Percentiles rank a stretch among this genome's conserved stretches.
These are phyloP conservation scores for Hypocrella siamensis DNA, from an alignment of 2,329 filamentous ascomycete genomes.

Conservation along the genomic window DNA sequence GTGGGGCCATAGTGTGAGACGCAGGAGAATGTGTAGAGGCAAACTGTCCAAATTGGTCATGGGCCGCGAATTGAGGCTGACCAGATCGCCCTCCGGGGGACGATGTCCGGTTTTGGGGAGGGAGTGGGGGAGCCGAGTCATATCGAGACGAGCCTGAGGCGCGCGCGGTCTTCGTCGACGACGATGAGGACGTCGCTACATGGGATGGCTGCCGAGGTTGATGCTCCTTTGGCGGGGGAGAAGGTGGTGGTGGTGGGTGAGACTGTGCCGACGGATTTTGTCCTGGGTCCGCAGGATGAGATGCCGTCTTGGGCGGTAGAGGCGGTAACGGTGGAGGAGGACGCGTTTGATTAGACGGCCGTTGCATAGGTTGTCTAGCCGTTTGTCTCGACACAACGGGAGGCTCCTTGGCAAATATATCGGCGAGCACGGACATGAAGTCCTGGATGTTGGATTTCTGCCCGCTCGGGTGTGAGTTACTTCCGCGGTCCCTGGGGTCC, in stretches of 20 bases:
- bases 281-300: slow-evolving; percentile 20
- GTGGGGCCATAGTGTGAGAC: neutral
- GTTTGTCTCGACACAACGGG: slow-evolving; percentile 66
- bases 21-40: neutral
- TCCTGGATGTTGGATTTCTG: slow-evolving; percentile 74
- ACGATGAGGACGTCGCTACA: slow-evolving; percentile 11
- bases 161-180: slow-evolving; percentile 6
- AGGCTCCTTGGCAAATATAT: slow-evolving; percentile 88
- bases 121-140: slow-evolving; percentile 30
- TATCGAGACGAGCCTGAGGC: slow-evolving; percentile 22
- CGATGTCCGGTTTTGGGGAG: slow-evolving; percentile 14
- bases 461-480: too few species aligned
- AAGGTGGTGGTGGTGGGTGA: slow-evolving; percentile 42
- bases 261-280: slow-evolving; percentile 17
- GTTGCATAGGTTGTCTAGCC: slow-evolving; percentile 20
- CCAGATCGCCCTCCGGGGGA: neutral
- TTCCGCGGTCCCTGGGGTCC: too few species aligned
- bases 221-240: slow-evolving; percentile 30
- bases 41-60: too few species aligned
- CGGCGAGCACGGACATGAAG: slow-evolving; percentile 66
- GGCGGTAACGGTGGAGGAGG: slow-evolving; percentile 46
- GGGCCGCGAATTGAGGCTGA: slow-evolving; percentile 6
- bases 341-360: slow-evolving; percentile 15
- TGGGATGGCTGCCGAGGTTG: slow-evolving; percentile 9
- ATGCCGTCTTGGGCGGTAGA: slow-evolving; percentile 47